Base-by-base conservation (phyloP, 1,139 yeast genomes). In the Suhomyces chickasaworum region DNA sequence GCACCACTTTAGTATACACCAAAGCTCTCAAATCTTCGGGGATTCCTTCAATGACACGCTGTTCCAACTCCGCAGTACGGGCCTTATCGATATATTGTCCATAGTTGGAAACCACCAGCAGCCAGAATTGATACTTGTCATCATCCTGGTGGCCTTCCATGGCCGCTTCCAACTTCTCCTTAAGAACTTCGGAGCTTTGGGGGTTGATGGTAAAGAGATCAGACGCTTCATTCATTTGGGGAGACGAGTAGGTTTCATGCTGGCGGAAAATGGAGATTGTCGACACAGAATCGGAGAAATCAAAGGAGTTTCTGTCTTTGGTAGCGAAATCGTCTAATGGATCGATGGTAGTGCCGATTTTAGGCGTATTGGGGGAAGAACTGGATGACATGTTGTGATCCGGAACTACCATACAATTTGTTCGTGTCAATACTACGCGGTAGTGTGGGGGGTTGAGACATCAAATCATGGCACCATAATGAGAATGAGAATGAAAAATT, bases 141-240 rank as follows among this genome's bases (percentile, higher is more conserved):
- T 49, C 52, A 7, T 46, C 48, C 9, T 20, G 49, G 41, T 21
- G 34, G 37, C 16, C 47, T 4, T 25, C 34, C 41, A 33, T 23
- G 29, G 41, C 41, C 38, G 27, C 33, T 3, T 20, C 42, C 42
- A 47, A 29, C 35, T 42, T 41, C n/a, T 41, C 33, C 29, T 25
- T 33, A 33, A 45, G 34, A 3, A 23, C 22, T 7, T 47, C 50
- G 7, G 35, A 20, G n/a, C 45, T 39, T 8, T 37, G 29, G 35
- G 41, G 35, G 37, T 49, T 52, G 32, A 51, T 33, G 4, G 52
- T 45, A 47, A 59, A 58, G 37, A 56, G 56, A 37, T 73, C 78
- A 5, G 72, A 65, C 18, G 63, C 58, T 47, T 73, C 75, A 49
- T 71, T 69, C 65, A 71, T 62, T 27, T 50, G 56, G 3, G 73